A percentile compares a stretch with the other conserved stretches of the same genome.
Evolutionary conservation across 176 grass and related monocot species (phyloP).

Genomic region (Phragmites australis): DNA sequence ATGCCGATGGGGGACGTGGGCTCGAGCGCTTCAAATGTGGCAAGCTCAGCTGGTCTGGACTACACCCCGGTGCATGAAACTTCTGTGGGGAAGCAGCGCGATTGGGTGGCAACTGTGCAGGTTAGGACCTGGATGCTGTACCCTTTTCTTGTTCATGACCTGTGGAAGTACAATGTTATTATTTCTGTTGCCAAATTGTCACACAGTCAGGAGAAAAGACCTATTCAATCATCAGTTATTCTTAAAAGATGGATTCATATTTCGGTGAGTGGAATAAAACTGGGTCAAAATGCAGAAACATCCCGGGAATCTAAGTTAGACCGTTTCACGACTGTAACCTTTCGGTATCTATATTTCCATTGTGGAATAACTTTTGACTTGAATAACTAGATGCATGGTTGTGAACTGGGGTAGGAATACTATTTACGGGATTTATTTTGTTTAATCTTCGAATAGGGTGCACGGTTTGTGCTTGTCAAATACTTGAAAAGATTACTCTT

Average conservation of each 20-base stretch:
- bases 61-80: conserved; percentile 71
- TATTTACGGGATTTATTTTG: not conserved
- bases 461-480: not conserved
- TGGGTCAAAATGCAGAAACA: not conserved
- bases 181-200: not conserved
- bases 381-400: not conserved
- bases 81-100: conserved; percentile 61
- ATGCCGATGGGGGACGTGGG: conserved; percentile 52
- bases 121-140: conserved; percentile 29
- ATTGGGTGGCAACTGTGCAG: conserved; percentile 72
- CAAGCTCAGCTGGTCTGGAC: conserved; percentile 58
- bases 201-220: not conserved
- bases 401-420: not conserved
- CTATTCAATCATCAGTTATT: not conserved
- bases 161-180: not conserved
- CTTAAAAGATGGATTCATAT: not conserved
- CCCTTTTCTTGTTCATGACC: not conserved
- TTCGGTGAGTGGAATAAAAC: not conserved
- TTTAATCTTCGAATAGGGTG: not conserved
- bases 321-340: not conserved
- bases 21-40: conserved; percentile 49
- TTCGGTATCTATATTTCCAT: not conserved
- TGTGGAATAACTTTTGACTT: not conserved
- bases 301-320: not conserved
- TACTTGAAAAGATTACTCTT: conserved; percentile 18